Percentiles rank a stretch among this genome's conserved stretches.
phyloP scores from a whole-genome alignment of 2,329 filamentous ascomycete species.

The Mycosphaerella sp. region DNA sequence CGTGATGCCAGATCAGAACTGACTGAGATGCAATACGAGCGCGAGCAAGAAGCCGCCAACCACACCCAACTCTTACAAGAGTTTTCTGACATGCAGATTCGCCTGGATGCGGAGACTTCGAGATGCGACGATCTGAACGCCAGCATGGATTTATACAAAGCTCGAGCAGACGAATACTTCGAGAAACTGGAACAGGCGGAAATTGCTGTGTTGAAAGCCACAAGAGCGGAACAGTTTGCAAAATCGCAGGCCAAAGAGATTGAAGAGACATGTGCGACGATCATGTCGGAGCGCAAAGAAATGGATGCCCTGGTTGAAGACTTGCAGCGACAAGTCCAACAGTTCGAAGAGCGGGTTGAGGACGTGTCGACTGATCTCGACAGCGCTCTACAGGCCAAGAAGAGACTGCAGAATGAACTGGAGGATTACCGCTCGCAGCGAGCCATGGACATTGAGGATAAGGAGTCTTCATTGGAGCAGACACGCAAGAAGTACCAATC shows the following conservation, averaged over 20 bases:
- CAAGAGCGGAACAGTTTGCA: conserved; percentile 86
- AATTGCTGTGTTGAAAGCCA: conserved; percentile 87
- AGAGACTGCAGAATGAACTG: conserved; percentile 89
- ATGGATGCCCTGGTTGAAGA: conserved; percentile 86
- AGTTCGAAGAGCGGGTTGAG: conserved; percentile 83
- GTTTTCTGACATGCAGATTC: conserved; percentile 87
- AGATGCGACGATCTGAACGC: conserved; percentile 77
- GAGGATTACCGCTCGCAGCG: conserved; percentile 95
- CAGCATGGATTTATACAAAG: conserved; percentile 83
- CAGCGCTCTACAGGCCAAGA: conserved; percentile 79
- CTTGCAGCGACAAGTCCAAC: conserved; percentile 79
- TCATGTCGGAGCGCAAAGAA: conserved; percentile 87
- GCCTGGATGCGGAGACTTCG: conserved; percentile 80
- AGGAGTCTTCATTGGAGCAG: conserved; percentile 91
- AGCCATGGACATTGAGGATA: conserved; percentile 94
- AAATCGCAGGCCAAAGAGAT: conserved; percentile 83
- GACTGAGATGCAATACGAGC: conserved; percentile 67
- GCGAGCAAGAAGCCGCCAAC: conserved; percentile 82
- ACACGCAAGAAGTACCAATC: conserved; percentile 95
- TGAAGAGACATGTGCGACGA: conserved; percentile 80
- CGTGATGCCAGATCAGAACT: conserved; percentile 78
- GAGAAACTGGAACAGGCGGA: conserved; percentile 95
- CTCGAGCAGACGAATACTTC: conserved; percentile 91
- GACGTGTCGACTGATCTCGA: conserved; percentile 87
- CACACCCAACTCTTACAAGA: conserved; percentile 85